phyloP scores from a whole-genome alignment of 768 basidiomycete species.

The Psilocybe cyanescens region DNA sequence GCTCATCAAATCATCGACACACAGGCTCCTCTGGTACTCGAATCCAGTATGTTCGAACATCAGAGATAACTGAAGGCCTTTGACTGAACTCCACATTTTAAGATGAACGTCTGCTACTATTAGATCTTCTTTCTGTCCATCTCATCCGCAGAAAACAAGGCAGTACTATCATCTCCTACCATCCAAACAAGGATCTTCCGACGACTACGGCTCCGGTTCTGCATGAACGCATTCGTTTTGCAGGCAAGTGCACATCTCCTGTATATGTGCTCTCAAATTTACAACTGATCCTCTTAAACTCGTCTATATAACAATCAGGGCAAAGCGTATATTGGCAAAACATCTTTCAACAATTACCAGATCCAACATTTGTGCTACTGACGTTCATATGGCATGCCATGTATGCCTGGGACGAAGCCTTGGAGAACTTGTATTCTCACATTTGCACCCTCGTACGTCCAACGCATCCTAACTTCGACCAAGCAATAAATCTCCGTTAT shows the following conservation, averaged over 20 bases:
- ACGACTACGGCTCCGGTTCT: constrained; percentile 44
- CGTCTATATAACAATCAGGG: constrained; percentile 22
- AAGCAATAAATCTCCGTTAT: neutral
- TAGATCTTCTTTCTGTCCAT: constrained; percentile 52
- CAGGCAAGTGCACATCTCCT: constrained; percentile 31
- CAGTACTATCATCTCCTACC: constrained; percentile 53
- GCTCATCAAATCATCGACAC: constrained; percentile 35
- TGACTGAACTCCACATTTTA: neutral
- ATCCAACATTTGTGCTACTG: constrained; percentile 60
- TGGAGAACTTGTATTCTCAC: constrained; percentile 56
- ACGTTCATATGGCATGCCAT: constrained; percentile 61
- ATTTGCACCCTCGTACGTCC: constrained; percentile 48
- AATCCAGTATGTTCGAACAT: constrained; percentile 21
- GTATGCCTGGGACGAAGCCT: constrained; percentile 64
- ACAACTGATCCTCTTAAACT: neutral
- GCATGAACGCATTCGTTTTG: constrained; percentile 49
- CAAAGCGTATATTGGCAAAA: constrained; percentile 53
- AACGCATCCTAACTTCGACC: neutral
- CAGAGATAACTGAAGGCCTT: neutral
- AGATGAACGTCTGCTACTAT: constrained; percentile 38
- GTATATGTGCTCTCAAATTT: neutral
- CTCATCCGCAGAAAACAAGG: constrained; percentile 43
- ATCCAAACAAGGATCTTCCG: constrained; percentile 36
- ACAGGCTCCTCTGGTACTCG: constrained; percentile 28
- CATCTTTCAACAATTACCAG: constrained; percentile 41